A percentile compares a stretch with the other conserved stretches of the same genome.
Conservation (phyloP, 2,329 filamentous ascomycete species). For the Alternaria arbusti region DNA sequence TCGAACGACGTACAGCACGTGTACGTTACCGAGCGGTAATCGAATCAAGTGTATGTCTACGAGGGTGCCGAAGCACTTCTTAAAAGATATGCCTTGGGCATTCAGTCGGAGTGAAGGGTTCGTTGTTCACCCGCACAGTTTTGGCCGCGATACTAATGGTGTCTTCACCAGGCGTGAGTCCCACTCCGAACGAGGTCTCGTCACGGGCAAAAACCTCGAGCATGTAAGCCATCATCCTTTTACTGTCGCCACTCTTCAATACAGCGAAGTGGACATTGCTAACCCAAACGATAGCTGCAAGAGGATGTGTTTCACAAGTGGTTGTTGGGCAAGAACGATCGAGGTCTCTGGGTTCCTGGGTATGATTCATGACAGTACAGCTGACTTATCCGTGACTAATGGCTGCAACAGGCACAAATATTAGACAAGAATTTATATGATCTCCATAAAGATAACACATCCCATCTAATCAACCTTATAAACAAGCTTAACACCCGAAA, state of each 20-base stretch:
- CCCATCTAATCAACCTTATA: slow-evolving; percentile 23
- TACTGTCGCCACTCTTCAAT: not conserved
- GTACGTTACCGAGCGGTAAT: not conserved
- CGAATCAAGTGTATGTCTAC: not conserved
- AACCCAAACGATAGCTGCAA: not conserved
- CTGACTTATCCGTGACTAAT: not conserved
- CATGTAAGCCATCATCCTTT: not conserved
- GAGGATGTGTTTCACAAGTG: not conserved
- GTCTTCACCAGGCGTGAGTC: not conserved
- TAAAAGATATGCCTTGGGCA: not conserved
- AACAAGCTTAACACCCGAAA: slow-evolving; percentile 46
- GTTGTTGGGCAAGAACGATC: not conserved
- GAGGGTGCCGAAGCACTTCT: not conserved
- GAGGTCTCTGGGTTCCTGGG: not conserved
- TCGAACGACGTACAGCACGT: not conserved
- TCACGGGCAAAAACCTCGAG: not conserved
- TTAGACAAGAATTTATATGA: not conserved
- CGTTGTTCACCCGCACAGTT: not conserved
- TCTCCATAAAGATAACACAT: not conserved
- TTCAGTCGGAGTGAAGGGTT: not conserved
- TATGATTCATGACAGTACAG: not conserved
- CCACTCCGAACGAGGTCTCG: not conserved
- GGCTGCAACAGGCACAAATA: not conserved
- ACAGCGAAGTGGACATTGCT: not conserved
- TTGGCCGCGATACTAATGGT: not conserved